Evolutionary conservation across 176 grass and related monocot species (phyloP).

Genomic region (Avena eriantha): DNA sequence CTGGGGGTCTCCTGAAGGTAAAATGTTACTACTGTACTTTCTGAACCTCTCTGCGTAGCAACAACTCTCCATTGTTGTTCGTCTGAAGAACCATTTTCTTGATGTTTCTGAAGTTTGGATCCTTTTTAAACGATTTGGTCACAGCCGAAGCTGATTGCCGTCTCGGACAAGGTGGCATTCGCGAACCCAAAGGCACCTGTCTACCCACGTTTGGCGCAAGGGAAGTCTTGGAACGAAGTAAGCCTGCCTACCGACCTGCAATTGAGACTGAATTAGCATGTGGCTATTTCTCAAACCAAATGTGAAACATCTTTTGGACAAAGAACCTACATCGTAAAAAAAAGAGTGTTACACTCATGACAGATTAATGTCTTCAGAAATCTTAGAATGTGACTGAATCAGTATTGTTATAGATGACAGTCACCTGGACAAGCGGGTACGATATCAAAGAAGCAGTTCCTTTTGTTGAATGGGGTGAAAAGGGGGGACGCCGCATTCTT

Average conservation of each 20-base stretch:
- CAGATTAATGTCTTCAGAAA: background rate
- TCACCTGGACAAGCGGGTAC: constrained; percentile 94
- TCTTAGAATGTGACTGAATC: background rate
- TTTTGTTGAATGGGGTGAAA: constrained; percentile 81
- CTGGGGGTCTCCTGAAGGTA: constrained; percentile 70
- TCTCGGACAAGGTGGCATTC: constrained; percentile 65
- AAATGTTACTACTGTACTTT: background rate
- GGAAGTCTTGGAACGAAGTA: constrained; percentile 86
- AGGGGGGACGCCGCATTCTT: constrained; percentile 41
- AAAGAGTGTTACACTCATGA: background rate
- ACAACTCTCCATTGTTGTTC: background rate
- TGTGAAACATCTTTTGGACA: background rate
- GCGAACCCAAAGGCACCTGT: constrained; percentile 77
- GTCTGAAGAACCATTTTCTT: background rate
- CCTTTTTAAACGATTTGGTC: background rate
- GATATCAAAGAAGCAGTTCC: constrained; percentile 63
- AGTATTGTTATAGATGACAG: constrained; percentile 58
- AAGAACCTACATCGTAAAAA: background rate
- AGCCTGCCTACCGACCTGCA: constrained; percentile 28
- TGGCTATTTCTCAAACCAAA: constrained; percentile 12
- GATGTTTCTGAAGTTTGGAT: background rate
- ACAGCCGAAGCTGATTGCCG: constrained; percentile 73
- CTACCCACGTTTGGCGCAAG: constrained; percentile 74
- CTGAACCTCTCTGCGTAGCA: background rate
- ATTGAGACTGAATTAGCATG: background rate